phyloP scores from a whole-genome alignment of 2,329 filamentous ascomycete genomes.

The Moelleriella libera region DNA sequence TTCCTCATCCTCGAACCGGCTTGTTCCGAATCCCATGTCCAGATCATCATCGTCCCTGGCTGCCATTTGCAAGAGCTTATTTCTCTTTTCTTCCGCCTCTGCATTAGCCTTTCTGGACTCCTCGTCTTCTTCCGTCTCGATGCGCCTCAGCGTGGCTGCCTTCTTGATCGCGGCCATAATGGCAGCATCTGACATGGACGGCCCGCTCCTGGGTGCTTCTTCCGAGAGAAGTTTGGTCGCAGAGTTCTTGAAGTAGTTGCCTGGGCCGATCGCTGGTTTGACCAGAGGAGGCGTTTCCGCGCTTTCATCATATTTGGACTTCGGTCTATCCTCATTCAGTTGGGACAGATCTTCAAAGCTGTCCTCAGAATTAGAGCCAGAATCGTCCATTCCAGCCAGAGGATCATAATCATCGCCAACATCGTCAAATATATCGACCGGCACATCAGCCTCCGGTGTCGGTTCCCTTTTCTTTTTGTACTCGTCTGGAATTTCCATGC shows the following conservation, averaged over 20 bases:
- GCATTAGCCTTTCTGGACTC: conserved; percentile 23
- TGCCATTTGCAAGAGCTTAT: conserved; percentile 58
- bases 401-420: conserved; percentile 55
- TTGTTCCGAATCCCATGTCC: conserved; percentile 88
- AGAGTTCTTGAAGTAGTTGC: conserved; percentile 50
- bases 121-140: conserved; percentile 23
- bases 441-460: conserved; percentile 29
- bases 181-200: conserved; percentile 57
- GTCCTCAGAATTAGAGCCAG: conserved; percentile 29
- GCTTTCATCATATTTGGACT: neutral
- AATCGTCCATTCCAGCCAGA: conserved; percentile 39
- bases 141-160: conserved; percentile 51
- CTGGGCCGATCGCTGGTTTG: conserved; percentile 23
- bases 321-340: neutral
- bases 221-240: conserved; percentile 40
- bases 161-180: conserved; percentile 77
- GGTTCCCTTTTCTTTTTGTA: conserved; percentile 33
- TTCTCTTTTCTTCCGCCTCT: conserved; percentile 53
- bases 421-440: conserved; percentile 52
- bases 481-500: conserved; percentile 51
- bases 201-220: conserved; percentile 28
- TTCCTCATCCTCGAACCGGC: conserved; percentile 75
- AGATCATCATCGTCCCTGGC: conserved; percentile 80
- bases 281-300: conserved; percentile 32
- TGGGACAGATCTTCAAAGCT: conserved; percentile 14